Base-by-base conservation (phyloP, 176 grass and related monocot species). In the Elymus sibiricus region DNA sequence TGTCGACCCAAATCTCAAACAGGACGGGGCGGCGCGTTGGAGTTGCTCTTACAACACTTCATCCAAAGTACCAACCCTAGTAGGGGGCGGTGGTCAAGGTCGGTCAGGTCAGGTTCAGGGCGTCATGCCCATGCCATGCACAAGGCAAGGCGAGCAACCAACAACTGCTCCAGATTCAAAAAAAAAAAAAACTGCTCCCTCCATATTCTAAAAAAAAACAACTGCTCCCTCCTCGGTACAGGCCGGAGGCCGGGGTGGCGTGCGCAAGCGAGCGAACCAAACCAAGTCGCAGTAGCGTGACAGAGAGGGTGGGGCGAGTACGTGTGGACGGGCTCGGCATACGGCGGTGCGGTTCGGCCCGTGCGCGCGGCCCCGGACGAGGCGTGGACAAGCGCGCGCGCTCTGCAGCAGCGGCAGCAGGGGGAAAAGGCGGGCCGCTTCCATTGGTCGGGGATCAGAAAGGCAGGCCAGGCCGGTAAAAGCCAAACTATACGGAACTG, bases 361-460 rank as follows among this genome's bases (percentile, higher is more conserved):
- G 37, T 40, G 68, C 67, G 67, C 42, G 17, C n/a, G 69, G 58
- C 74, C 22, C 74, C 69, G 42, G 38, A 13, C 46, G 47, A 35
- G 31, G 46, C 60, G 70, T 51, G 78, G 31, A 42, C 15, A 77
- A 46, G 19, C 44, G 82, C 34, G 35, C 68, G 68, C 35, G 60
- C 26, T 34, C 65, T 74, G 56, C 59, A 5, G 28, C 64, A 4
- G 43, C 75, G 13, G 31, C 28, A 8, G 15, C 51, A 51, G 51
- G 3, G 16, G 81, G 4, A 43, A 84, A 43, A 80, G 72, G 39
- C 17, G 8, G 44, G 14, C 46, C 32, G 84, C 58, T 74, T 87
- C 56, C 22, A 83, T 87, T 80, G 89, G 85, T 76, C 77, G 51
- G 69, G 77, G 62, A 87, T 76, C 38, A 63, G 46, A 81, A 84